Evolutionary conservation across 169 alveolate species (phyloP).

Genomic region (Cystoisospora suis): DNA sequence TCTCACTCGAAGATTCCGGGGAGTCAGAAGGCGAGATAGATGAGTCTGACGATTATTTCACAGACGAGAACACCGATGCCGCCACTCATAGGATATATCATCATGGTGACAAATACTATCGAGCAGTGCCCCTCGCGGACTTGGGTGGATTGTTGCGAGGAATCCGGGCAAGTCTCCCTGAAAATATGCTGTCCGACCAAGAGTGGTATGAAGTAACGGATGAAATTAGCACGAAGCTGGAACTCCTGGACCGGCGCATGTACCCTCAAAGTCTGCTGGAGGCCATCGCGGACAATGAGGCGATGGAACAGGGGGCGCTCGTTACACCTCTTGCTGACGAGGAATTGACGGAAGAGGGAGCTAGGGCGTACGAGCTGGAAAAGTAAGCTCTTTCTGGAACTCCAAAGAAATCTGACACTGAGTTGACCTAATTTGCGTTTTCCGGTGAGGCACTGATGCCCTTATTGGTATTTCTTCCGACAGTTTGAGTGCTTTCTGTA

Average conservation of each 20-base stretch:
- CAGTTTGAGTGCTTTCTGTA: no score
- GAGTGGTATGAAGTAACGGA: not conserved
- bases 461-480: no score
- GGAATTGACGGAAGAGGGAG: not conserved
- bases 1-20: not conserved
- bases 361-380: not conserved
- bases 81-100: conserved; percentile 18
- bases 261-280: not conserved
- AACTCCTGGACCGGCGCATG: conserved; percentile 17
- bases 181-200: not conserved
- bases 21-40: not conserved
- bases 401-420: no score
- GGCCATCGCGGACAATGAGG: not conserved
- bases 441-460: no score
- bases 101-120: not conserved
- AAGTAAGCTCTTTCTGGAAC: not conserved
- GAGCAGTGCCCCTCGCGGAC: not conserved
- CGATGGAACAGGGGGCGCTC: conserved; percentile 7
- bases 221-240: not conserved
- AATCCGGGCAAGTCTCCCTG: not conserved
- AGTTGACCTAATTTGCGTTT: no score
- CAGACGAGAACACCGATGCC: not conserved
- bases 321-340: not conserved
- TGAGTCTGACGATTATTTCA: not conserved
- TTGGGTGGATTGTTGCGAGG: not conserved